phyloP scores from a whole-genome alignment of 208 protist species.

The Wallacemonas rigidus region DNA sequence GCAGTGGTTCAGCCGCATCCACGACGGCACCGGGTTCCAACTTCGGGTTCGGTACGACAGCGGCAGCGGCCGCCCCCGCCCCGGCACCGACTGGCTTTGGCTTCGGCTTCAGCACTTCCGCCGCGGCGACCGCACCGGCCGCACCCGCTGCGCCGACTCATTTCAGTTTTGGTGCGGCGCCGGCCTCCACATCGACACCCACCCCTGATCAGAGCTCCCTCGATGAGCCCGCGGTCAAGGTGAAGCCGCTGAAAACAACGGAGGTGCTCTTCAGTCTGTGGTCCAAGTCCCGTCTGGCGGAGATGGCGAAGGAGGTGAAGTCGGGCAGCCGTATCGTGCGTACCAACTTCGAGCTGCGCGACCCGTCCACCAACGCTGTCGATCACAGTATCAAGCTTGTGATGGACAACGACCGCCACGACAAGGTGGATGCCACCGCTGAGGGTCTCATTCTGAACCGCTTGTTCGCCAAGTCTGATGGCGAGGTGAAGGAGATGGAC shows the following conservation, averaged over 20 bases:
- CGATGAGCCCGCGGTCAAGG: conserved; percentile 19
- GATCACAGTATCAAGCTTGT: conserved; percentile 62
- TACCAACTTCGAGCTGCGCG: conserved; percentile 54
- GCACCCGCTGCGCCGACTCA: neutral
- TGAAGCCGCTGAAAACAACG: conserved; percentile 56
- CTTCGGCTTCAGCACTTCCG: conserved; percentile 36
- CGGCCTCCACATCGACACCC: neutral
- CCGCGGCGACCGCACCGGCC: conserved; percentile 4
- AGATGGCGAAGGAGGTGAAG: conserved; percentile 68
- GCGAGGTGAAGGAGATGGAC: conserved; percentile 55
- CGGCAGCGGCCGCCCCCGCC: neutral
- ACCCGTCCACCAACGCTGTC: conserved; percentile 13
- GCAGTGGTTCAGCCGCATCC: too few relatives aligned
- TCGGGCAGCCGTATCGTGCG: conserved; percentile 84
- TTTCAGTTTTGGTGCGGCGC: conserved; percentile 7
- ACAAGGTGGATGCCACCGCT: conserved; percentile 53
- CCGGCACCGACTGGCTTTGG: conserved; percentile 23
- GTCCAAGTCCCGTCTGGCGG: conserved; percentile 57
- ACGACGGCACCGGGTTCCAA: conserved; percentile 37
- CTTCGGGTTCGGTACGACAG: conserved; percentile 21
- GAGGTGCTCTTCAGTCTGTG: conserved; percentile 82
- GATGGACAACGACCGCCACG: conserved; percentile 89
- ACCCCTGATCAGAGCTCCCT: neutral
- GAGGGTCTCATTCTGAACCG: conserved; percentile 58
- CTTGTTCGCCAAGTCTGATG: conserved; percentile 75